Base-by-base conservation (phyloP, 805 yeast genomes). In the Scheffersomyces coipomensis region DNA sequence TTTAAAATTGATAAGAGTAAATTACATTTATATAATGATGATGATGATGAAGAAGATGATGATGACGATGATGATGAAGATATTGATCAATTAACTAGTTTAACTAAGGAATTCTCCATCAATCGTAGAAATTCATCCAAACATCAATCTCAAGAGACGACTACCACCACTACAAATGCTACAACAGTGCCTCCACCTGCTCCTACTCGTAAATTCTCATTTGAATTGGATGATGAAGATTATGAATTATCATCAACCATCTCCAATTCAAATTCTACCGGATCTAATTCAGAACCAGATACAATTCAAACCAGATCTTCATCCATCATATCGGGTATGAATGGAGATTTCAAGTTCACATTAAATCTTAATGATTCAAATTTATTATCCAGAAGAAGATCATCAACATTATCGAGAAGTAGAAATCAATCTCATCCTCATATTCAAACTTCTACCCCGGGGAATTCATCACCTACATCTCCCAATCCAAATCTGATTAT, bases 331-430 rank as follows among this genome's bases (percentile, higher is more conserved):
- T 62, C 71, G 12, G 68, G 68, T 15, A 56, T 62, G 2, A 64
- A 58, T 35, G 71, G 70, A 4, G 71, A 65, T 37, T 64, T 56
- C 46, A 68, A 68, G 45, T 79, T 83, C 47, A 84, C 83, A 38
- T 66, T 84, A 42, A 79, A 76, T 44, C 58, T 84, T 51, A 79
- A 79, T 40, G 83, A 83, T 16, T 79, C 87, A 32, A 82, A 83
- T 23, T 59, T 84, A 43, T 61, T 84, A 27, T 75, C 79, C 33
- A 66, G 88, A 39, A 65, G 88, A 34, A 71, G 70, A 44, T 59
- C 66, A 4, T 59, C 66, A 3, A 52, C 55, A 3, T 29, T 35
- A 13, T 27, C 30, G 3, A n/a, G 30, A 13, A 34, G 18, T 24
- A n/a, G n/a, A n/a, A n/a, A n/a, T n/a, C n/a, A n/a, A n/a, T n/a